Evolutionary conservation across 2,329 filamentous ascomycete species (phyloP), one percentile per base, ranked within the genome.

Genomic region (Alternaria sp.): DNA sequence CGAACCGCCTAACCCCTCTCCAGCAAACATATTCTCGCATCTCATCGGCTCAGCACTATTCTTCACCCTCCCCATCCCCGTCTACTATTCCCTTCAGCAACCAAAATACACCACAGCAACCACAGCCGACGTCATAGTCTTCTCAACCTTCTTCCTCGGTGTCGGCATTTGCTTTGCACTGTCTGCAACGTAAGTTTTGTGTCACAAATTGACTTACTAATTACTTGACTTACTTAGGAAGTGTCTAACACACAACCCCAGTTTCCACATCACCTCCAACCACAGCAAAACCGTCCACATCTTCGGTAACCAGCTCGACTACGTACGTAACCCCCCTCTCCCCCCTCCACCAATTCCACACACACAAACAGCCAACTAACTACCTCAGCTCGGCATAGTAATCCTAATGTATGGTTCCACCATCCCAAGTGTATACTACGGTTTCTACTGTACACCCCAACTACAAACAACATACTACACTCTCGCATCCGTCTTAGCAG

Each of bases 271-370:
- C 30, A 10, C 51, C 33, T 11, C 12, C 33, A 58, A 58, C 23
- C 33, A 58, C 45, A 58, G 56, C 30, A 9, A 51, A 18, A 58
- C 2, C 18, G n/a, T 58, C 7, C 46, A 58, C 6, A 4, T 51
- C 21, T 58, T 58, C 12, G 56, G 56, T 43, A 51, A 51, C 4
- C 46, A 58, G 18, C 46, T 58, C 11, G 46, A 58, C 33, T 58
- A 58, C 21, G 56, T 58, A 30, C 5, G 33, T 3, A n/a, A 6
- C 28, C 28, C 28, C 28, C 28, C 23, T n/a, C n/a, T n/a, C n/a
- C n/a, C n/a, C n/a, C n/a, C n/a, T n/a, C n/a, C n/a, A n/a, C n/a
- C n/a, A n/a, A n/a, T n/a, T n/a, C n/a, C n/a, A n/a, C n/a, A n/a
- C n/a, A n/a, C n/a, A n/a, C n/a, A n/a, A n/a, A n/a, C 28, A 33